Evolutionary conservation across 768 basidiomycete species (phyloP).

Genomic region (Suillus paluster): DNA sequence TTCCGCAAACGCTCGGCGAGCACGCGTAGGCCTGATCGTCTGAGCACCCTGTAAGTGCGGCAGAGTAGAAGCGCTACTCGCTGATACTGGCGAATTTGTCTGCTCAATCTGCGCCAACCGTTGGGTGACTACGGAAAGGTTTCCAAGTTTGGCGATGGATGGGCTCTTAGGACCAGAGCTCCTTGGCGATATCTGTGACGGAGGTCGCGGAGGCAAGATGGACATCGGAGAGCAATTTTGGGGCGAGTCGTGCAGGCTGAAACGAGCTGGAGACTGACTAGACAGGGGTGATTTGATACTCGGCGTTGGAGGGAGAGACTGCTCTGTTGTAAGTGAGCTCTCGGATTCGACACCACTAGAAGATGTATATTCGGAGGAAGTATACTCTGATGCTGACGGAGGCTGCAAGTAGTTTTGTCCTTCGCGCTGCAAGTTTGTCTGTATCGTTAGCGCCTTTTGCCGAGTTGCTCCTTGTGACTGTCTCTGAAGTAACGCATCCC

Average conservation of each 20-base stretch:
- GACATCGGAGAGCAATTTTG: slow-evolving; percentile 16
- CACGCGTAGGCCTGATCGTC: slow-evolving; percentile 13
- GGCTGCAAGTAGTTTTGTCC: slow-evolving; percentile 12
- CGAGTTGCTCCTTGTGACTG: neutral
- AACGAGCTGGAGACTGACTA: slow-evolving; percentile 12
- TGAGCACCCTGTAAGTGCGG: slow-evolving; percentile 31
- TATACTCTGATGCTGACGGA: slow-evolving; percentile 21
- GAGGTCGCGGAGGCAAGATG: slow-evolving; percentile 27
- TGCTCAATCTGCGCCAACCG: slow-evolving; percentile 65
- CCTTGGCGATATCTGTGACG: slow-evolving; percentile 23
- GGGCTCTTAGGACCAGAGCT: slow-evolving; percentile 49
- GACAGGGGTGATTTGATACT: slow-evolving; percentile 30
- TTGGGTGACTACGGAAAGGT: slow-evolving; percentile 66
- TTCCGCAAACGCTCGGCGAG: slow-evolving; percentile 22
- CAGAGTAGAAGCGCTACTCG: slow-evolving; percentile 13
- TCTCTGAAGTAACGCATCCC: slow-evolving; percentile 58
- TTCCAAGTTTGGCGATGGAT: slow-evolving; percentile 64
- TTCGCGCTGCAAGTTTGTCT: slow-evolving; percentile 19
- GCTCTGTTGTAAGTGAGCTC: slow-evolving; percentile 1
- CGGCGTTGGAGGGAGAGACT: slow-evolving; percentile 28
- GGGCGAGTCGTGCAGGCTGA: neutral
- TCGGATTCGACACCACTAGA: slow-evolving; percentile 24
- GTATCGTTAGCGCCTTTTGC: slow-evolving; percentile 15
- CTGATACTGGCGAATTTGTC: slow-evolving; percentile 22
- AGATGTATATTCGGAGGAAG: slow-evolving; percentile 30